Percentiles rank a stretch among this genome's conserved stretches.
Evolutionary conservation across 306 rosid species (phyloP).

Genomic region (Medicago lupulina): DNA sequence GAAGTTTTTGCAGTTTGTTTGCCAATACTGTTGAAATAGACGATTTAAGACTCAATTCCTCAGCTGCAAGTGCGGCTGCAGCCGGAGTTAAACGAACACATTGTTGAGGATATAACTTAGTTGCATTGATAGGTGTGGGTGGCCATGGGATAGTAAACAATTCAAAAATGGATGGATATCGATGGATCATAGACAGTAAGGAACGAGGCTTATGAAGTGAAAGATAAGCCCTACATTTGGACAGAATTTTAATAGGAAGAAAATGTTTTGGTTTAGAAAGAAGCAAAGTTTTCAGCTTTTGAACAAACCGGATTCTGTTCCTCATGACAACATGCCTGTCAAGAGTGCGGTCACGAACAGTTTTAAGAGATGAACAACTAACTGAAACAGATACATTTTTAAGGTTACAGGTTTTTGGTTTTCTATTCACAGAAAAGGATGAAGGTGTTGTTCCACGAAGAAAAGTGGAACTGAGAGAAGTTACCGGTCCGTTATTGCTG

Average conservation of each 20-base stretch:
- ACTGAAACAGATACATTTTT: slow-evolving; percentile 42
- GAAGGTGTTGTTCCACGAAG: slow-evolving; percentile 42
- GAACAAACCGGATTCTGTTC: slow-evolving; percentile 78
- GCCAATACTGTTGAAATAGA: slow-evolving; percentile 68
- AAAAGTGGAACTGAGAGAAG: slow-evolving; percentile 51
- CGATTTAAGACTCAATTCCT: slow-evolving; percentile 62
- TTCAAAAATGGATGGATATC: slow-evolving; percentile 86
- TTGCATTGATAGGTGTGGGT: slow-evolving; percentile 75
- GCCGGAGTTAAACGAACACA: slow-evolving; percentile 92
- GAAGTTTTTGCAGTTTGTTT: slow-evolving; percentile 83
- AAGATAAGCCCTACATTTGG: slow-evolving; percentile 82
- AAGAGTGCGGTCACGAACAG: slow-evolving; percentile 69
- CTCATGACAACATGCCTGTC: slow-evolving; percentile 77
- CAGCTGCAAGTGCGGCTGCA: slow-evolving; percentile 61
- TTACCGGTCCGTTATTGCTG: slow-evolving; percentile 42
- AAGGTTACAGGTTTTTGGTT: slow-evolving; percentile 32
- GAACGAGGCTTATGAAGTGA: slow-evolving; percentile 69
- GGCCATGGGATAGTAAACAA: slow-evolving; percentile 69
- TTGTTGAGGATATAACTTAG: slow-evolving; percentile 71
- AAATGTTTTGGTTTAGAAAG: slow-evolving; percentile 89
- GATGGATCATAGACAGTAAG: slow-evolving; percentile 72
- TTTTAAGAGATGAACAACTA: slow-evolving; percentile 68
- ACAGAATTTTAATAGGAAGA: slow-evolving; percentile 73
- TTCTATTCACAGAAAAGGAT: slow-evolving; percentile 38
- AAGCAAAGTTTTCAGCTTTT: slow-evolving; percentile 76